These are phyloP conservation scores for Prunus mongolica DNA, from an alignment of 306 rosid genomes.

Conservation along the genomic window DNA sequence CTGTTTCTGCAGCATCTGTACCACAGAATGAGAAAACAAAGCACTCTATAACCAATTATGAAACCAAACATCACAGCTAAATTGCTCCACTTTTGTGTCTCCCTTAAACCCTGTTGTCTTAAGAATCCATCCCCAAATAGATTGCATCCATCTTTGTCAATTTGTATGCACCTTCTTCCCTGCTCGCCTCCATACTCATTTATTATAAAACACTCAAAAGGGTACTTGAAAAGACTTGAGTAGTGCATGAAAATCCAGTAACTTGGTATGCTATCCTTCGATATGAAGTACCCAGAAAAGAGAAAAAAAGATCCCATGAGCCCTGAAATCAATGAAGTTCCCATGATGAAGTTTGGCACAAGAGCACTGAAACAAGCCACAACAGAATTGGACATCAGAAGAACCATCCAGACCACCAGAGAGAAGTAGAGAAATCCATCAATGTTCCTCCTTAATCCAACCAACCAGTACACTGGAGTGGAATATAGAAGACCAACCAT, in stretches of 20 bases:
- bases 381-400: slow-evolving; percentile 71
- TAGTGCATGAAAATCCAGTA: slow-evolving; percentile 97
- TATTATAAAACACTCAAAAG: slow-evolving; percentile 90
- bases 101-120: slow-evolving; percentile 65
- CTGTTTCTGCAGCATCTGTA: slow-evolving; percentile 62
- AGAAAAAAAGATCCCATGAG: slow-evolving; percentile 96
- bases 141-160: slow-evolving; percentile 47
- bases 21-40: slow-evolving; percentile 77
- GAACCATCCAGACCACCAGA: slow-evolving; percentile 51
- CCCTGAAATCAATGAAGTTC: slow-evolving; percentile 80
- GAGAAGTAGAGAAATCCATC: slow-evolving; percentile 47
- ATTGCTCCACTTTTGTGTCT: slow-evolving; percentile 79
- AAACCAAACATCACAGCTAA: slow-evolving; percentile 79
- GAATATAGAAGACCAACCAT: slow-evolving; percentile 39
- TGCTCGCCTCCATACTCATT: slow-evolving; percentile 87
- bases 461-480: slow-evolving; percentile 47
- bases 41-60: slow-evolving; percentile 75
- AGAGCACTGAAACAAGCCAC: slow-evolving; percentile 95
- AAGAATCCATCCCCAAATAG: slow-evolving; percentile 58
- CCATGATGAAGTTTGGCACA: slow-evolving; percentile 91
- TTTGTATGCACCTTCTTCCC: slow-evolving; percentile 65
- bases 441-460: slow-evolving; percentile 35
- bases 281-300: slow-evolving; percentile 89
- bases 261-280: slow-evolving; percentile 70
- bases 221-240: slow-evolving; percentile 85